phyloP scores from a whole-genome alignment of 2,329 filamentous ascomycete genomes.

The Colletotrichum sp. region DNA sequence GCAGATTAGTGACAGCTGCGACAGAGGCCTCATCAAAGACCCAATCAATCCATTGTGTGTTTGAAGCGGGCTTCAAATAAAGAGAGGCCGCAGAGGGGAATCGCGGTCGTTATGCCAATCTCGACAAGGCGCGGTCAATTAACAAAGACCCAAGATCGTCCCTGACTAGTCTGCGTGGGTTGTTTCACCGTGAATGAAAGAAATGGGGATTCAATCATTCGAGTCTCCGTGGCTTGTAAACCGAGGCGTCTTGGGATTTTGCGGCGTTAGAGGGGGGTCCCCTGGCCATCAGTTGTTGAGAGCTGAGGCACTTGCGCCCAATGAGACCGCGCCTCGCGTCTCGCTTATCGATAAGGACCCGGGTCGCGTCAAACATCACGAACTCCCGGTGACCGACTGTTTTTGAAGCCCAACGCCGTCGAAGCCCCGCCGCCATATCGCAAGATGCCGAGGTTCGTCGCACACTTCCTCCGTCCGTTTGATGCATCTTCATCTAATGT shows the following conservation, averaged over 20 bases:
- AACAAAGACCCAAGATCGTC: constrained; percentile 1
- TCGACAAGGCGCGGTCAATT: background rate
- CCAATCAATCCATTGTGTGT: background rate
- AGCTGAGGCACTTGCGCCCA: background rate
- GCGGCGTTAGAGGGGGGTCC: background rate
- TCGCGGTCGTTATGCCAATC: background rate
- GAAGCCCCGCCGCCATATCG: background rate
- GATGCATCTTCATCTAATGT: background rate
- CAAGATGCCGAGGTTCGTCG: constrained; percentile 22
- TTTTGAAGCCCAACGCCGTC: constrained; percentile 8
- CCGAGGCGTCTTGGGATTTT: background rate
- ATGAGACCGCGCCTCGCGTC: constrained; percentile 12
- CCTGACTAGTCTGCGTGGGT: constrained; percentile 9
- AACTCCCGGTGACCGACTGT: background rate
- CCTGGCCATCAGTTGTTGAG: background rate
- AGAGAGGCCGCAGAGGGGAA: background rate
- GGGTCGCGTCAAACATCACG: constrained; percentile 20
- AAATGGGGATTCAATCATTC: constrained; percentile 6
- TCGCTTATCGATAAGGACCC: constrained; percentile 23
- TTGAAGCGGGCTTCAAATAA: background rate
- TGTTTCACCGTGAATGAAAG: constrained; percentile 18
- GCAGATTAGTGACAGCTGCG: background rate
- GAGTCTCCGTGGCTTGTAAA: background rate
- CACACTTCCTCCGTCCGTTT: background rate
- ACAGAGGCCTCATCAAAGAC: background rate